phyloP scores from a whole-genome alignment of 805 yeast genomes.

The Kodamaea restingae region DNA sequence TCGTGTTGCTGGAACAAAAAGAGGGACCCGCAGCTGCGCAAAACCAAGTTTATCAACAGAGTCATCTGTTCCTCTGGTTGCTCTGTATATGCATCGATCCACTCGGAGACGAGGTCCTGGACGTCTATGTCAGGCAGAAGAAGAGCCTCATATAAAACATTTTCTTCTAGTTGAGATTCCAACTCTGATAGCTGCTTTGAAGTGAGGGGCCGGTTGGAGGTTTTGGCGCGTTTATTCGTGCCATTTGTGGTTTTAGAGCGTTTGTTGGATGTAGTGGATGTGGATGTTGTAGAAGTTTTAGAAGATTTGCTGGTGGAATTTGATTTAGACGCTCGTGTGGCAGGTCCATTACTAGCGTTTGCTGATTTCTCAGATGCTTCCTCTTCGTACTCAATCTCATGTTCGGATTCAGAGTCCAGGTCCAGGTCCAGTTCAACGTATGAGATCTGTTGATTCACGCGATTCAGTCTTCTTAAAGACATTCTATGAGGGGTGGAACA shows the following conservation, averaged over 20 bases:
- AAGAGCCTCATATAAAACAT: constrained; percentile 27
- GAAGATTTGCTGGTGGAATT: constrained; percentile 1
- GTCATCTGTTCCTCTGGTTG: constrained; percentile 43
- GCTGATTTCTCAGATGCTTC: constrained; percentile 1
- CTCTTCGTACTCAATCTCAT: not conserved
- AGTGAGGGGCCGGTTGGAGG: constrained; percentile 1
- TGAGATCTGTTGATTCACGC: not conserved
- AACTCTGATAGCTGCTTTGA: constrained; percentile 10
- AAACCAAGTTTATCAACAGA: constrained; percentile 61
- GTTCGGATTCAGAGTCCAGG: constrained; percentile 1
- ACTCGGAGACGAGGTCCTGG: constrained; percentile 35
- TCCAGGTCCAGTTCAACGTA: constrained; percentile 14
- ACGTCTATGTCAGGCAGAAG: constrained; percentile 28
- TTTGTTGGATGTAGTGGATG: not conserved
- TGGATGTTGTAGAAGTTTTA: not conserved
- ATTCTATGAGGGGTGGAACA: no score
- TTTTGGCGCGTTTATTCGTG: not conserved
- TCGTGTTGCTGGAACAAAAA: constrained; percentile 71
- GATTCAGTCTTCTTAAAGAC: constrained; percentile 5
- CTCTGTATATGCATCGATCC: constrained; percentile 31
- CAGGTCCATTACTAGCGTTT: no score
- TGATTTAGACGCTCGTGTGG: constrained; percentile 3
- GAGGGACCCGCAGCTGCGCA: constrained; percentile 70
- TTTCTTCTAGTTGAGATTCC: constrained; percentile 27
- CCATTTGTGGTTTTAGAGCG: not conserved